A percentile compares a stretch with the other conserved stretches of the same genome.
Evolutionary conservation across 179 eudicot species (phyloP).

Genomic region (Pouteria campechiana): DNA sequence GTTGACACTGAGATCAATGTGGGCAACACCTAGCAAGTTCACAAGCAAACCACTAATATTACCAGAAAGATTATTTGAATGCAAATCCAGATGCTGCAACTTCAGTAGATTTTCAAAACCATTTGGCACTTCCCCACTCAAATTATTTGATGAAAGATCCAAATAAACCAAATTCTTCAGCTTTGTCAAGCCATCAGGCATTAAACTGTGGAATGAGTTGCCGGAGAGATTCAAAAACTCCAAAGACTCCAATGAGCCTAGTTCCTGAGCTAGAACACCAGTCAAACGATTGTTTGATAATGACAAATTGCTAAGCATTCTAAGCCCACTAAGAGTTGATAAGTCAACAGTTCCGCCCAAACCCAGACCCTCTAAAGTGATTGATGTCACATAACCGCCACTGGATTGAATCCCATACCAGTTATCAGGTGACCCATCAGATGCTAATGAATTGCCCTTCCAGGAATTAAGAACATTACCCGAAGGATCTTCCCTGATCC

Average conservation of each 20-base stretch:
- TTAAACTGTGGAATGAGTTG: constrained; percentile 33
- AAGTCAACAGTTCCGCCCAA: constrained; percentile 38
- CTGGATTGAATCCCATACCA: constrained; percentile 56
- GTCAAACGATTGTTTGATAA: constrained; percentile 32
- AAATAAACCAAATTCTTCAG: constrained; percentile 21
- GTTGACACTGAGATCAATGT: constrained; percentile 46
- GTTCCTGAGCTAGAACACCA: constrained; percentile 22
- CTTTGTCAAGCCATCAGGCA: constrained; percentile 20
- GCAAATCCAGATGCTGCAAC: constrained; percentile 41
- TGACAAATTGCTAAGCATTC: constrained; percentile 33
- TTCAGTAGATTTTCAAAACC: constrained; percentile 24
- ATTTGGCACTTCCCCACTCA: constrained; percentile 26
- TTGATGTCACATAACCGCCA: constrained; percentile 34
- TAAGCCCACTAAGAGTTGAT: constrained; percentile 19
- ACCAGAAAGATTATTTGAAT: constrained; percentile 36
- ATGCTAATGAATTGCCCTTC: constrained; percentile 37
- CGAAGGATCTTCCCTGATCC: constrained; percentile 27
- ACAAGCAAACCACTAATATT: constrained; percentile 28
- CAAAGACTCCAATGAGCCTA: constrained; percentile 24
- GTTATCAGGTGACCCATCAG: constrained; percentile 51
- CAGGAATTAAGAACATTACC: constrained; percentile 36
- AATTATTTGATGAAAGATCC: constrained; percentile 34
- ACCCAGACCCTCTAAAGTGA: constrained; percentile 27
- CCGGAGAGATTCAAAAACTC: constrained; percentile 36
- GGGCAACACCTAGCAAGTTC: constrained; percentile 22